These are phyloP conservation scores for Cutaneotrichosporon spelunceum DNA, from an alignment of 1,284 basidiomycete species.

Conservation along the genomic window DNA sequence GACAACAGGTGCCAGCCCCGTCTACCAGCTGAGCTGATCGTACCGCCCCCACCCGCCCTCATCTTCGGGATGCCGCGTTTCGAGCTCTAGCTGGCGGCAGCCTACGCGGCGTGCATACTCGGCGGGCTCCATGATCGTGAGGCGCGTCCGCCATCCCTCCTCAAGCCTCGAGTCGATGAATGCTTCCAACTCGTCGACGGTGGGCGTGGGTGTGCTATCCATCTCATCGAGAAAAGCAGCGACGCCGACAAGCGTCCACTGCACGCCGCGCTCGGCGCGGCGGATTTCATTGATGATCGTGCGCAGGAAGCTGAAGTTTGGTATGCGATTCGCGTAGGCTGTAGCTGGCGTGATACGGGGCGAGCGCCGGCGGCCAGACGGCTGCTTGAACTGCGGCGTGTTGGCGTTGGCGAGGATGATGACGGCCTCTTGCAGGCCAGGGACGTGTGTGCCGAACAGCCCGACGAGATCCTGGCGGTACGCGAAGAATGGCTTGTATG, in stretches of 20 bases:
- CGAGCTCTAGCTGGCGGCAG: background rate
- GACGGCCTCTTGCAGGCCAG: conserved; percentile 5
- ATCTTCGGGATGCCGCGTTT: background rate
- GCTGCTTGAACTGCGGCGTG: background rate
- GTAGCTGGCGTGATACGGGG: background rate
- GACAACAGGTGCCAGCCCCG: background rate
- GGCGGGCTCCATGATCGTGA: background rate
- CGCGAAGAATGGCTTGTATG: background rate
- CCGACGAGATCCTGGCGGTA: conserved; percentile 2
- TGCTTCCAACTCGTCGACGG: background rate
- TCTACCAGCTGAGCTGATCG: background rate
- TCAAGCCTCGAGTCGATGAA: background rate
- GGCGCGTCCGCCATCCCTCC: background rate
- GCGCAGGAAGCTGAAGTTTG: conserved; percentile 5
- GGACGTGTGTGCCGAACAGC: background rate
- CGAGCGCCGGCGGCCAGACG: background rate
- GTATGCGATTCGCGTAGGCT: background rate
- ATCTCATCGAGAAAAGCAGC: conserved; percentile 5
- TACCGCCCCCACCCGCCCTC: background rate
- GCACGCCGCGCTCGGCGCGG: background rate
- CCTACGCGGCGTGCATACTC: background rate
- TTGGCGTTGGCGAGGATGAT: conserved; percentile 7
- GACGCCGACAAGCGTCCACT: conserved; percentile 7
- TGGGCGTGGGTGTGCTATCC: conserved; percentile 4
- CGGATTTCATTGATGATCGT: background rate